Evolutionary conservation across 2,329 filamentous ascomycete species (phyloP).

Genomic region (Aspergillus spinulosporus): DNA sequence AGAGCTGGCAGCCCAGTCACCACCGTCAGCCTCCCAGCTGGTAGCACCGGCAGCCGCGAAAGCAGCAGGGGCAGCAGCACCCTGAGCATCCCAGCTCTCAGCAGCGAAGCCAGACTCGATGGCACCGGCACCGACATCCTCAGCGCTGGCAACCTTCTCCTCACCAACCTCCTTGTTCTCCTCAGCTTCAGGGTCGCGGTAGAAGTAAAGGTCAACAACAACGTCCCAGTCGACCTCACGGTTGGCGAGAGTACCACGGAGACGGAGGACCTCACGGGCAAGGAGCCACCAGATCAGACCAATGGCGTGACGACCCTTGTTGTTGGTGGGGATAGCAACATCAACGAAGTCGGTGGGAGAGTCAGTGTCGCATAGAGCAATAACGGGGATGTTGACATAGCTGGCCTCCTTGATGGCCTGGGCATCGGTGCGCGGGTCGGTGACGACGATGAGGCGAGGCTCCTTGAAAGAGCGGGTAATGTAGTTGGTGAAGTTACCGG

Average conservation of each 20-base stretch:
- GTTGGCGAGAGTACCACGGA: slow-evolving; percentile 93
- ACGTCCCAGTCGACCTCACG: slow-evolving; percentile 98
- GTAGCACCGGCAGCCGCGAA: slow-evolving; percentile 64
- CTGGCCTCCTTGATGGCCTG: slow-evolving; percentile 99
- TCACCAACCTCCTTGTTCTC: slow-evolving; percentile 90
- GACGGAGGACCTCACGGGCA: slow-evolving; percentile 98
- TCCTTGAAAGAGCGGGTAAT: slow-evolving; percentile 99
- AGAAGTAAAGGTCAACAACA: slow-evolving; percentile 99
- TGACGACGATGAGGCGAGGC: slow-evolving; percentile 98
- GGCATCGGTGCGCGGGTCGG: slow-evolving; percentile 98
- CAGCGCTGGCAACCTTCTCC: slow-evolving; percentile 83
- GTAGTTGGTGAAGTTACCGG: slow-evolving; percentile 99
- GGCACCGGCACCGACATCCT: slow-evolving; percentile 77
- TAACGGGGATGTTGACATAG: slow-evolving; percentile 99
- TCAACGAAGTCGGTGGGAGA: slow-evolving; percentile 99
- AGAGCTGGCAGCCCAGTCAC: slow-evolving; percentile 55
- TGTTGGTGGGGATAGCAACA: slow-evolving; percentile 99
- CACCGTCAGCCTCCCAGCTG: slow-evolving; percentile 61
- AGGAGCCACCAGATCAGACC: slow-evolving; percentile 99
- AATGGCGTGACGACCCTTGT: slow-evolving; percentile 99
- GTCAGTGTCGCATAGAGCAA: slow-evolving; percentile 98
- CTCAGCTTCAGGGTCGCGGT: slow-evolving; percentile 99
- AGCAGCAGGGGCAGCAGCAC: slow-evolving; percentile 64
- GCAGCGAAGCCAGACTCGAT: slow-evolving; percentile 75
- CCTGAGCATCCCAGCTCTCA: slow-evolving; percentile 80